Evolutionary conservation across 352 stramenopile species (phyloP), one percentile per base, ranked within the genome.

Genomic region (Nothophytophthora sp.): DNA sequence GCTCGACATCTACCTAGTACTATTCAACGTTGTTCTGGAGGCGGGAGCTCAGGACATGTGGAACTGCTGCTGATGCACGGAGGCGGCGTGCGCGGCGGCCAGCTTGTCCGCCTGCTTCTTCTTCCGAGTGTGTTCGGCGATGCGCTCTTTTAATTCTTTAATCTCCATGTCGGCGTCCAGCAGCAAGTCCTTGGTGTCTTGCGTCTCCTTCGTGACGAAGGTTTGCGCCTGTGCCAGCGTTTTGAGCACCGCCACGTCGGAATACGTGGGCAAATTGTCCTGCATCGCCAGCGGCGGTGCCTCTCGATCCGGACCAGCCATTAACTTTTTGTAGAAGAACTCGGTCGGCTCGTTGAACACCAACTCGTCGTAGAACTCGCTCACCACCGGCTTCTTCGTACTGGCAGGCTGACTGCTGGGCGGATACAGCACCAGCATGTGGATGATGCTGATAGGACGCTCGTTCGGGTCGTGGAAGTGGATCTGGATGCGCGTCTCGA

Each of bases 341-440:
- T 98, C 91, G 27, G 82, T 96, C 35, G 96, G 96, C 77, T 99
- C 91, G 20, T 96, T 98, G 71, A 99, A 99, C n/a, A 99, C 94
- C 4, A 99, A 86, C 68, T 99, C 96, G 62, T 99, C 96, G 76
- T 99, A 99, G 48, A 92, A 96, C 73, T 99, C 96, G 27, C 83
- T 86, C 22, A 99, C 81, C 12, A 99, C 96, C 2, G 94, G 92
- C 80, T 96, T 96, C 52, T 96, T 96, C 20, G 82, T 93, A 65
- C 78, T 90, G 80, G 95, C 69, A 1, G 96, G 65, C 60, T 96
- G 80, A 46, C 86, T 94, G 30, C 80, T 81, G 10, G 83, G 83
- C 22, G 85, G 87, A 33, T 95, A 96, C 16, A 96, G 62, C 30
- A 87, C 76, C 29, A 96, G 62, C 68, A 92, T 90, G 63, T 96